Conservation (phyloP, 805 yeast genomes). For the Candida rishiriensis region DNA sequence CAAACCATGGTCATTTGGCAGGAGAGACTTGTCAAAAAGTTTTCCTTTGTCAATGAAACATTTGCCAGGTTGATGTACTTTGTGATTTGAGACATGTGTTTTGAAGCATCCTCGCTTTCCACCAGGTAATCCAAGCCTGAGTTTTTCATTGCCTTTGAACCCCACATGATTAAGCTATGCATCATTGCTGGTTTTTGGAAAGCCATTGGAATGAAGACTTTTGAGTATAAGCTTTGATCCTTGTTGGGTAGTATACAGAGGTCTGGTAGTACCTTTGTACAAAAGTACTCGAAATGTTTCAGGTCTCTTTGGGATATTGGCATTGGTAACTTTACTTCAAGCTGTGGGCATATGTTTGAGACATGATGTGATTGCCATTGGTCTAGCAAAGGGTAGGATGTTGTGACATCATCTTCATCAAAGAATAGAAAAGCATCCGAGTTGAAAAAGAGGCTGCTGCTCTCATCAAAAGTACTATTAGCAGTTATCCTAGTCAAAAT, state of each 20-base stretch:
- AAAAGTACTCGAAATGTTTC: conserved; percentile 42
- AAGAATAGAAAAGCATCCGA: background rate
- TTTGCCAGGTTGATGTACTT: conserved; percentile 7
- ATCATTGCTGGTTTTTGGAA: conserved; percentile 42
- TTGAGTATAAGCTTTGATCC: conserved; percentile 46
- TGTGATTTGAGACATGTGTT: conserved; percentile 9
- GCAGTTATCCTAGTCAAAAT: background rate
- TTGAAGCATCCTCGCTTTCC: conserved; percentile 17
- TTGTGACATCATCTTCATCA: background rate
- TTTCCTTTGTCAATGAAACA: conserved; percentile 10
- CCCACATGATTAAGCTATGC: conserved; percentile 52
- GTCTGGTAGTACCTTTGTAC: conserved; percentile 39
- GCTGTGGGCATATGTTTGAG: background rate
- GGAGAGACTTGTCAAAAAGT: conserved; percentile 24
- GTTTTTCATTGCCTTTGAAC: conserved; percentile 30
- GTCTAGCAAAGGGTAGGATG: background rate
- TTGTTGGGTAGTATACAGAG: conserved; percentile 43
- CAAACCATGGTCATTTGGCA: conserved; percentile 28
- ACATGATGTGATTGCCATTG: background rate
- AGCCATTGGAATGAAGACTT: conserved; percentile 53
- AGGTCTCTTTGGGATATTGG: conserved; percentile 13
- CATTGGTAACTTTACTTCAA: conserved; percentile 18
- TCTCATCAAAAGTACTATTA: background rate
- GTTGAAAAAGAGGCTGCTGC: background rate
- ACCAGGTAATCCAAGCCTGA: conserved; percentile 17